These are phyloP conservation scores for Clitopilus hobsonii DNA, from an alignment of 768 basidiomycete genomes.

Conservation along the genomic window DNA sequence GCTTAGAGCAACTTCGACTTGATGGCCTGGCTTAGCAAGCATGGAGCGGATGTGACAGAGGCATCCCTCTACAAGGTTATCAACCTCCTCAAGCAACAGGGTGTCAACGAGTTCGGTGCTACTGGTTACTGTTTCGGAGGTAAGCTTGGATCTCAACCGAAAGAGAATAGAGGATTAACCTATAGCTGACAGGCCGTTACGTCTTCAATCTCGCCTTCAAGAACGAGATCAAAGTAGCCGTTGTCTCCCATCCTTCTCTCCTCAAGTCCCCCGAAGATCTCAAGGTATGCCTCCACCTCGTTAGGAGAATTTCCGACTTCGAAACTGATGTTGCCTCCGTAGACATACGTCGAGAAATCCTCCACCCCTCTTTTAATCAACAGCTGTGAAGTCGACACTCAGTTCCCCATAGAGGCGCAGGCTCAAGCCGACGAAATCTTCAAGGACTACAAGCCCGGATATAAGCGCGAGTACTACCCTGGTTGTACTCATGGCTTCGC, in stretches of 20 bases:
- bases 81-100: conserved; percentile 26
- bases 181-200: conserved; percentile 18
- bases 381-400: conserved; percentile 48
- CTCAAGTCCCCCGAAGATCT: conserved; percentile 30
- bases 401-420: conserved; percentile 45
- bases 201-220: conserved; percentile 25
- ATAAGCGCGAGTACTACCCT: conserved; percentile 34
- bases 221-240: conserved; percentile 21
- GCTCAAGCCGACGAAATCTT: conserved; percentile 45
- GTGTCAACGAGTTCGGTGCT: conserved; percentile 27
- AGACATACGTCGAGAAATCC: conserved; percentile 43
- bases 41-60: conserved; percentile 24
- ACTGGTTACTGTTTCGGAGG: conserved; percentile 33
- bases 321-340: not conserved
- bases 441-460: conserved; percentile 42
- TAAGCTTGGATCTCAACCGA: not conserved
- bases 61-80: conserved; percentile 27
- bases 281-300: conserved; percentile 5
- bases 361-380: conserved; percentile 64
- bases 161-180: too few relatives aligned
- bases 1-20: conserved; percentile 11
- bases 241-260: conserved; percentile 29
- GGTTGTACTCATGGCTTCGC: conserved; percentile 37
- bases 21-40: conserved; percentile 25
- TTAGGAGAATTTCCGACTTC: not conserved